These are phyloP conservation scores for Curvularia sp. DNA, from an alignment of 2,329 filamentous ascomycete species.

Conservation along the genomic window DNA sequence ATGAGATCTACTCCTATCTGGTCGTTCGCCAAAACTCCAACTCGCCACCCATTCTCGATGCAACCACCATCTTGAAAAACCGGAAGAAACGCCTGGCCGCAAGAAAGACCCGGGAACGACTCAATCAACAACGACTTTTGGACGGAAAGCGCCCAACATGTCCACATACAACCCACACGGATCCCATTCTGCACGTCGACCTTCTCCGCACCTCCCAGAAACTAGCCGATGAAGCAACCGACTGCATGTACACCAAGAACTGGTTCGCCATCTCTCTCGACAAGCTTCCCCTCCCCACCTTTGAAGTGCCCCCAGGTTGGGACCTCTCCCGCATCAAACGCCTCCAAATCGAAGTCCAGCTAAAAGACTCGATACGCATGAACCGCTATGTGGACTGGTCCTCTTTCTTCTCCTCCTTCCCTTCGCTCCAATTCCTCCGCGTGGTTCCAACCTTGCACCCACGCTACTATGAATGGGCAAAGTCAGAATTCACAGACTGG, in stretches of 20 bases:
- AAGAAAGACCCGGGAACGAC: slow-evolving; percentile 29
- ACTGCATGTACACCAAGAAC: slow-evolving; percentile 38
- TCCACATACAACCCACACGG: slow-evolving; percentile 18
- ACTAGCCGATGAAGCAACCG: slow-evolving; percentile 35
- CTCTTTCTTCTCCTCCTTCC: slow-evolving; percentile 33
- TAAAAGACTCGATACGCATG: slow-evolving; percentile 44
- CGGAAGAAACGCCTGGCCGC: slow-evolving; percentile 36
- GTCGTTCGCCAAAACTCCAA: slow-evolving; percentile 27
- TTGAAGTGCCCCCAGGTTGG: slow-evolving; percentile 39
- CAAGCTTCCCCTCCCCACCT: slow-evolving; percentile 28
- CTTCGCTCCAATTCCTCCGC: slow-evolving; percentile 30
- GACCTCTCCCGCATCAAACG: slow-evolving; percentile 31
- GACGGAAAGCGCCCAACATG: slow-evolving; percentile 30
- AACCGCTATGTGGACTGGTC: slow-evolving; percentile 43
- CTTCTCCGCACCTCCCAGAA: slow-evolving; percentile 31
- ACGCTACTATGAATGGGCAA: slow-evolving; percentile 41
- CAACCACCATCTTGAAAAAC: slow-evolving; percentile 31
- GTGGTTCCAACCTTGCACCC: slow-evolving; percentile 39
- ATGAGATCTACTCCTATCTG: slow-evolving; percentile 40
- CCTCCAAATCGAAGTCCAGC: slow-evolving; percentile 37
- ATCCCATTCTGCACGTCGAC: slow-evolving; percentile 32
- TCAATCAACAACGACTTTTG: slow-evolving; percentile 34
- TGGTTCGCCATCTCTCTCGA: slow-evolving; percentile 40
- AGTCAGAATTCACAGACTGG: slow-evolving; percentile 34
- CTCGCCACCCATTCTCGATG: slow-evolving; percentile 30